Base-by-base conservation (phyloP, 306 rosid genomes). In the Sicyos baderoa region DNA sequence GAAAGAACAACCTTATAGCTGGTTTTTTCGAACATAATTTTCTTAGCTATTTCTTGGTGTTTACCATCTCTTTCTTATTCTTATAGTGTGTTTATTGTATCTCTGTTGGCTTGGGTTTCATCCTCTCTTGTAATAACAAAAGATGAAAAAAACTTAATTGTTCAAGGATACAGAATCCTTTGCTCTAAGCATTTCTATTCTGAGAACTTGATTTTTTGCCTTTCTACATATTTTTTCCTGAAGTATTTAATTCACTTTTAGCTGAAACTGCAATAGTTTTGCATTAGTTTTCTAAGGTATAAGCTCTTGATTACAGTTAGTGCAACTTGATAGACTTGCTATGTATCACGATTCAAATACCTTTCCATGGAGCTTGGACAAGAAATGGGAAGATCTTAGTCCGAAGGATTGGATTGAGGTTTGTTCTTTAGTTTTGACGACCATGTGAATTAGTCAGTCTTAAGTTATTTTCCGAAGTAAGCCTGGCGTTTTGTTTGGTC, bases 331-430 rank as follows among this genome's bases (percentile, higher is more conserved):
- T 89, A 86, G 99, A 75, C 87, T 93, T 61, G 99, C 97, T 45
- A 66, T 93, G 85, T 93, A 93, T 81, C 99, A 93, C 73, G 97
- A 90, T 84, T 86, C 90, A 71, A 73, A 85, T 57, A 74, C 88
- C 76, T 82, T 76, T 66, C 99, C 90, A 13, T 93, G 99, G 99
- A 90, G 87, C 81, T 84, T 86, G 74, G 84, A 84, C 17, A 93
- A 86, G 77, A 81, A 79, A 68, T 93, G 99, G 99, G 99, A 88
- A 70, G 90, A 88, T 79, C 82, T 93, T 63, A 79, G 74, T 81
- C 97, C 99, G 4, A 79, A 71, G 54, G 96, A 93, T 81, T 93
- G 99, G 99, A 78, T 93, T 37, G 87, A 90, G 99, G 99, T 93
- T 78, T 83, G 78, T 73, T 81, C 58, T 75, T 17, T 71, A 73